These are phyloP conservation scores for Pichia sp. DNA, from an alignment of 1,139 yeast species.

Conservation along the genomic window DNA sequence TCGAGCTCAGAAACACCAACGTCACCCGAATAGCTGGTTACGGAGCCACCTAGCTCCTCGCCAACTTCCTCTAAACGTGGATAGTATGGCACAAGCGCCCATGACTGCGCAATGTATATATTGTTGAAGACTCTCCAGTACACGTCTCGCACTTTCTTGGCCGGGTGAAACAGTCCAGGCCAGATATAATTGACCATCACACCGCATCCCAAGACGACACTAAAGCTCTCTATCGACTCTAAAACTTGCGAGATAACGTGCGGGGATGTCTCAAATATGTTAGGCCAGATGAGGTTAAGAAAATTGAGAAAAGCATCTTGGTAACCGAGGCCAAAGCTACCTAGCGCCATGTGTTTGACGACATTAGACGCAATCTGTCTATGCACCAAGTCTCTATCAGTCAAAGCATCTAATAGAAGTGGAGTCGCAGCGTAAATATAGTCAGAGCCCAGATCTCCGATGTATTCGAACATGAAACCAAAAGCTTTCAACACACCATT, in stretches of 20 bases:
- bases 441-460: constrained; percentile 75
- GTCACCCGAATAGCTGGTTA: constrained; percentile 13
- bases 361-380: constrained; percentile 95
- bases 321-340: constrained; percentile 67
- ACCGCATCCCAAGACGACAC: constrained; percentile 73
- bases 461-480: constrained; percentile 91
- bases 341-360: constrained; percentile 72
- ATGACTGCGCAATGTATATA: constrained; percentile 68
- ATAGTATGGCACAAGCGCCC: constrained; percentile 75
- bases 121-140: constrained; percentile 82
- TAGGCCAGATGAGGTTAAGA: constrained; percentile 72
- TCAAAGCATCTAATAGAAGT: constrained; percentile 80
- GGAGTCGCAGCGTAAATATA: constrained; percentile 81
- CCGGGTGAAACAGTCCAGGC: constrained; percentile 92
- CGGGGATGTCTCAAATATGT: constrained; percentile 87
- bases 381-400: constrained; percentile 88
- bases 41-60: constrained; percentile 24
- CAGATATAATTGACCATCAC: constrained; percentile 67
- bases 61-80: constrained; percentile 45
- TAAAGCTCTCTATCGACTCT: constrained; percentile 73
- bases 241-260: constrained; percentile 81
- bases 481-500: constrained; percentile 91
- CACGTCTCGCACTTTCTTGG: constrained; percentile 73
- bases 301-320: constrained; percentile 74
- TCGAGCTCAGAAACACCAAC: constrained; percentile 25